Percentiles rank a stretch among this genome's conserved stretches.
These are phyloP conservation scores for Penicillium steckii DNA, from an alignment of 495 filamentous ascomycete species.

Conservation along the genomic window DNA sequence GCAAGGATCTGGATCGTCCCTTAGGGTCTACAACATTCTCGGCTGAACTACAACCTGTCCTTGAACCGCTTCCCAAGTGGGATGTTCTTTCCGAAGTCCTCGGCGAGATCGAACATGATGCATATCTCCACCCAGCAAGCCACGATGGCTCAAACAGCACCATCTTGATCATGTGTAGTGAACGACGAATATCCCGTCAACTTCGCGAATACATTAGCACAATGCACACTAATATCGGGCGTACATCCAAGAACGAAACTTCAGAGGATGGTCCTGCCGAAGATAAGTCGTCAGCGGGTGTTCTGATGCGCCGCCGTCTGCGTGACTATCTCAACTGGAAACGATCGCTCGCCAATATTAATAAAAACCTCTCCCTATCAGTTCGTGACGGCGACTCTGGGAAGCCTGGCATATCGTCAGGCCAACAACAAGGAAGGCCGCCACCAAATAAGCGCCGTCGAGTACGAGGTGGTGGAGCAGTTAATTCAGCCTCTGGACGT, in stretches of 20 bases:
- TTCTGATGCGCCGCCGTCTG: constrained; percentile 86
- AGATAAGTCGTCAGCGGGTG: constrained; percentile 66
- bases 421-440: constrained; percentile 55
- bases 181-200: constrained; percentile 83
- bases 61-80: constrained; percentile 97
- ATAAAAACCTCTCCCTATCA: constrained; percentile 61
- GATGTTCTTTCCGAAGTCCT: constrained; percentile 78
- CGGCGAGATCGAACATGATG: constrained; percentile 89
- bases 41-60: constrained; percentile 76
- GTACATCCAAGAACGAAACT: constrained; percentile 12
- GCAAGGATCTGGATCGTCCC: constrained; percentile 34
- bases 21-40: constrained; percentile 45
- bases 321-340: constrained; percentile 94
- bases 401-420: constrained; percentile 22
- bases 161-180: constrained; percentile 92
- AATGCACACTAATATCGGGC: constrained; percentile 74
- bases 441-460: constrained; percentile 87
- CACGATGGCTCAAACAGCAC: constrained; percentile 87
- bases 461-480: constrained; percentile 75
- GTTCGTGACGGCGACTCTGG: constrained; percentile 10
- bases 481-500: constrained; percentile 53
- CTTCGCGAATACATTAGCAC: constrained; percentile 87
- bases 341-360: constrained; percentile 80
- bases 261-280: constrained; percentile 41
- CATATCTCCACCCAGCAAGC: constrained; percentile 73